Evolutionary conservation across 345 rosid genomes (phyloP).

Genomic region (Euphorbia lathyris): DNA sequence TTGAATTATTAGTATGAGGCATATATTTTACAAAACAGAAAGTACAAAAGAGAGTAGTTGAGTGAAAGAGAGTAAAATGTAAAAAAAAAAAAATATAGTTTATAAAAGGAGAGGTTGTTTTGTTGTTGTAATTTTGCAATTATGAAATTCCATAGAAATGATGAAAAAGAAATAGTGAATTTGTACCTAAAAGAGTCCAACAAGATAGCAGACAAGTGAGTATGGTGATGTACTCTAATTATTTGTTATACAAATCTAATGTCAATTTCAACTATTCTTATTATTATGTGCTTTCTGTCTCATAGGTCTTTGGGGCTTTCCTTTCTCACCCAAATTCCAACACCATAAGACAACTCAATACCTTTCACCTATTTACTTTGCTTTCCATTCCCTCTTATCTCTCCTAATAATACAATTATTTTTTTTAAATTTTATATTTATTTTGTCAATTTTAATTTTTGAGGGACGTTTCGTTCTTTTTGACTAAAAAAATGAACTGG

Average conservation of each 20-base stretch:
- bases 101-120: slow-evolving; percentile 11
- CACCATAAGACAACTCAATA: slow-evolving; percentile 38
- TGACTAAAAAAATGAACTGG: too few relatives aligned
- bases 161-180: slow-evolving; percentile 24
- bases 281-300: slow-evolving; percentile 36
- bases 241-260: slow-evolving; percentile 18
- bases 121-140: slow-evolving; percentile 42
- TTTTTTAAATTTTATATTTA: too few relatives aligned
- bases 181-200: slow-evolving; percentile 24
- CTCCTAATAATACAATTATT: background rate
- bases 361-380: background rate
- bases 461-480: too few relatives aligned
- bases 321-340: slow-evolving; percentile 47
- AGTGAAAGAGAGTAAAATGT: slow-evolving; percentile 40
- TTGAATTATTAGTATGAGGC: slow-evolving; percentile 26
- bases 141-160: slow-evolving; percentile 26
- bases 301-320: slow-evolving; percentile 34
- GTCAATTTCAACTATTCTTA: slow-evolving; percentile 29
- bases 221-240: background rate
- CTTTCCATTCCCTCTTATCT: slow-evolving; percentile 9
- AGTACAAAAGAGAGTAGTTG: slow-evolving; percentile 43
- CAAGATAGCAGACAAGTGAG: slow-evolving; percentile 25
- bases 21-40: slow-evolving; percentile 27
- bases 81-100: slow-evolving; percentile 16
- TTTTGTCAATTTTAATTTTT: too few relatives aligned